phyloP scores from a whole-genome alignment of 495 filamentous ascomycete genomes.

The Clohesyomyces aquaticus region DNA sequence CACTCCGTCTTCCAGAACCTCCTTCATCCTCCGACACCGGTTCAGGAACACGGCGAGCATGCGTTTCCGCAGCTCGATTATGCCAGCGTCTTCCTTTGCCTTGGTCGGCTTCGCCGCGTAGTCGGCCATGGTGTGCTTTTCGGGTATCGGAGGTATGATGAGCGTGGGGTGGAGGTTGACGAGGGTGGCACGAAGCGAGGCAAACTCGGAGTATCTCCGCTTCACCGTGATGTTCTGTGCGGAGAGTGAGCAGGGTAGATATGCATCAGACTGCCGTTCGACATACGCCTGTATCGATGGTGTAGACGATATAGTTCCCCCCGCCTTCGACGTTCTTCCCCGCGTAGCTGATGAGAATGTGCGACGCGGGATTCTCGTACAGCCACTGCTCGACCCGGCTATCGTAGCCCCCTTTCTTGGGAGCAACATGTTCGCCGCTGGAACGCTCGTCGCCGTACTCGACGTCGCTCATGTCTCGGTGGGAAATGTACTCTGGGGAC shows the following conservation, averaged over 20 bases:
- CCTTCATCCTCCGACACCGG: slow-evolving; percentile 87
- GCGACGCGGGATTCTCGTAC: slow-evolving; percentile 88
- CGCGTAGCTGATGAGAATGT: slow-evolving; percentile 87
- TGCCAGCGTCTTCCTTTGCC: slow-evolving; percentile 93
- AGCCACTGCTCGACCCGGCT: slow-evolving; percentile 95
- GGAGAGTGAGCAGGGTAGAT: slow-evolving; percentile 17
- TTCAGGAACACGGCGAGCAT: slow-evolving; percentile 97
- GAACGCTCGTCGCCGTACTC: slow-evolving; percentile 59
- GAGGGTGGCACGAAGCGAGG: slow-evolving; percentile 85
- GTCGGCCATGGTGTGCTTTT: slow-evolving; percentile 98
- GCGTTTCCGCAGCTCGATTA: slow-evolving; percentile 92
- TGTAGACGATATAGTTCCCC: slow-evolving; percentile 93
- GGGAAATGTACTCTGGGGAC: slow-evolving; percentile 63
- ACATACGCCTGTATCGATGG: slow-evolving; percentile 88
- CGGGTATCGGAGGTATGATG: slow-evolving; percentile 93
- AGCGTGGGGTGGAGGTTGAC: slow-evolving; percentile 90
- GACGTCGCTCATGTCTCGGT: slow-evolving; percentile 63
- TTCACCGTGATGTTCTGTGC: slow-evolving; percentile 88
- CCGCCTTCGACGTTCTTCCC: slow-evolving; percentile 92
- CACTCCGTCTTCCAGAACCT: slow-evolving; percentile 89
- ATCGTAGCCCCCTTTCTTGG: slow-evolving; percentile 84
- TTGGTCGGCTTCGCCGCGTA: slow-evolving; percentile 97
- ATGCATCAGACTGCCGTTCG: not conserved
- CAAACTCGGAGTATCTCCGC: slow-evolving; percentile 94
- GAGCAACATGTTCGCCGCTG: slow-evolving; percentile 47